Percentiles rank a stretch among this genome's conserved stretches.
Evolutionary conservation across 352 stramenopile genomes (phyloP).

Genomic region (Halophytophthora polymorphica): DNA sequence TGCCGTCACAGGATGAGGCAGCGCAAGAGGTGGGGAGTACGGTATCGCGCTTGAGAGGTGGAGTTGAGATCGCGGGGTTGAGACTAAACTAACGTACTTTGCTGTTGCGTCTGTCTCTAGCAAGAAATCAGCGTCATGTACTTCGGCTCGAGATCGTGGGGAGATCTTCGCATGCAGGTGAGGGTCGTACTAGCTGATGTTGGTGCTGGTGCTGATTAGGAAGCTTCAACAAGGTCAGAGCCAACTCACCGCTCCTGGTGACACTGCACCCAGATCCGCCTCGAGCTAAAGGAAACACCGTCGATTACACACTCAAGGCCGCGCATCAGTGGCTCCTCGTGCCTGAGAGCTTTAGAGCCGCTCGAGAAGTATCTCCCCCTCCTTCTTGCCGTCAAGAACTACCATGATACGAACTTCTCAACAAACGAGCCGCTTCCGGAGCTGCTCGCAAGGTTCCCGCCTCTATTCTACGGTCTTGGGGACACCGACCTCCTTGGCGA

Average conservation of each 20-base stretch:
- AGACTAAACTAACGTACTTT: background rate
- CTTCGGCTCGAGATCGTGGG: constrained; percentile 35
- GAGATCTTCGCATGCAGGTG: constrained; percentile 39
- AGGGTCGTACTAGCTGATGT: background rate
- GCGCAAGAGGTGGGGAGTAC: constrained; percentile 22
- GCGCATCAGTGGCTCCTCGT: constrained; percentile 7
- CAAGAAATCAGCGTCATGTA: constrained; percentile 30
- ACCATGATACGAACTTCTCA: constrained; percentile 10
- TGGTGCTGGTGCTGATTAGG: background rate
- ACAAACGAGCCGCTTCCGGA: background rate
- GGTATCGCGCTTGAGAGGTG: background rate
- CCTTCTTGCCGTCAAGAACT: constrained; percentile 38
- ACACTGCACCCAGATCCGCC: constrained; percentile 39
- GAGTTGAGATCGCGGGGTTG: background rate
- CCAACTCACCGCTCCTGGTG: no score
- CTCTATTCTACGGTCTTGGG: constrained; percentile 48
- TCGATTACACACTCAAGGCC: constrained; percentile 22
- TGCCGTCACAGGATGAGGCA: constrained; percentile 27
- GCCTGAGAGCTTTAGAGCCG: constrained; percentile 28
- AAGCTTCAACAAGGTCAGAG: no score
- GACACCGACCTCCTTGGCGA: constrained; percentile 30
- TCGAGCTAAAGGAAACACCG: constrained; percentile 52
- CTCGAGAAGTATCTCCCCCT: constrained; percentile 39
- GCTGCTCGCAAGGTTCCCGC: constrained; percentile 24
- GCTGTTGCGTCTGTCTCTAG: constrained; percentile 5